phyloP scores from a whole-genome alignment of 1,139 yeast species.

The Taiozyma sp. region DNA sequence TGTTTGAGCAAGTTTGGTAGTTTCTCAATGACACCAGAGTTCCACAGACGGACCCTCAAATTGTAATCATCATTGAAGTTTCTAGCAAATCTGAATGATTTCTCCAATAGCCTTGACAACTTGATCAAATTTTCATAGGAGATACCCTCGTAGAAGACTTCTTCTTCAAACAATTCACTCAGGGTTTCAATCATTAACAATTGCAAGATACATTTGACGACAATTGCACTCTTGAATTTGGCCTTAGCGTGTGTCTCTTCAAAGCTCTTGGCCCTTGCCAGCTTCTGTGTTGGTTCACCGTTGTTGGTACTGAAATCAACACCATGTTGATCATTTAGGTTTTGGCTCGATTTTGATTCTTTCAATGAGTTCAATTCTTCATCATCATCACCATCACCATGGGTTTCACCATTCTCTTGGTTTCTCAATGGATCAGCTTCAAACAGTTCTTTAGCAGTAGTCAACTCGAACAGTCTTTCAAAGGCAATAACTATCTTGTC shows the following conservation, averaged over 20 bases:
- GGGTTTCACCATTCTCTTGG: constrained; percentile 18
- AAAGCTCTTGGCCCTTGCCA: constrained; percentile 13
- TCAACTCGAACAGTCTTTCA: constrained; percentile 63
- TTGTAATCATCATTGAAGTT: constrained; percentile 87
- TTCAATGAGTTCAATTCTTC: background rate
- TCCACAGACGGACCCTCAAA: constrained; percentile 80
- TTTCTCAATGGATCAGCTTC: constrained; percentile 55
- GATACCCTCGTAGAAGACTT: constrained; percentile 60
- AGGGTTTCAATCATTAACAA: constrained; percentile 83
- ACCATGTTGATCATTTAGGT: constrained; percentile 20
- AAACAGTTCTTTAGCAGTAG: constrained; percentile 85
- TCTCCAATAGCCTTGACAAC: constrained; percentile 55
- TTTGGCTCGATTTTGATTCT: constrained; percentile 7
- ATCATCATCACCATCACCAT: constrained; percentile 14
- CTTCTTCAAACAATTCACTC: constrained; percentile 70
- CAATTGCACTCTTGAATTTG: constrained; percentile 69
- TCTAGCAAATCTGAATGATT: constrained; percentile 78
- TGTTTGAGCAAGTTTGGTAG: constrained; percentile 89
- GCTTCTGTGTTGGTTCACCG: constrained; percentile 3
- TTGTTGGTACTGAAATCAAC: constrained; percentile 13
- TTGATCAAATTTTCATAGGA: constrained; percentile 62
- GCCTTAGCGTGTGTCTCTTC: constrained; percentile 29
- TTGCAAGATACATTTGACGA: constrained; percentile 89
- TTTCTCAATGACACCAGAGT: constrained; percentile 88
- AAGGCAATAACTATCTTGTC: constrained; percentile 59